Evolutionary conservation across 1,139 yeast species (phyloP).

Genomic region (Pichia terricola): DNA sequence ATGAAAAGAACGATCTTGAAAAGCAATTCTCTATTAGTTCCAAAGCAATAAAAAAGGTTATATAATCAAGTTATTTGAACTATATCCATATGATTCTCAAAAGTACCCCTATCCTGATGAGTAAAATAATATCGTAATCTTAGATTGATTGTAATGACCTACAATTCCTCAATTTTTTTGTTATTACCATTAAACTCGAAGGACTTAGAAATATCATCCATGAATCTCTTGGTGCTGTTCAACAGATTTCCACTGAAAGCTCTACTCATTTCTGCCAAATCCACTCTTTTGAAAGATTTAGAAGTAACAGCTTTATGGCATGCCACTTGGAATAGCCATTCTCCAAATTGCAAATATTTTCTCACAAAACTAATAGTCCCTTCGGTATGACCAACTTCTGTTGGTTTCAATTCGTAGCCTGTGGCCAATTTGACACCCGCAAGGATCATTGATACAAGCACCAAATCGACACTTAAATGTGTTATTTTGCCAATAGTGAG

Average conservation of each 20-base stretch:
- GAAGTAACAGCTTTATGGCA: slow-evolving; percentile 10
- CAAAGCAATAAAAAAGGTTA: too few species aligned
- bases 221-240: slow-evolving; percentile 6
- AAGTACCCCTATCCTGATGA: too few species aligned
- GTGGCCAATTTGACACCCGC: slow-evolving; percentile 61
- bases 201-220: slow-evolving; percentile 8
- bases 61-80: too few species aligned
- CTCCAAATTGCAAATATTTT: slow-evolving; percentile 31
- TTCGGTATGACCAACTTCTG: slow-evolving; percentile 34
- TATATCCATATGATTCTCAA: too few species aligned
- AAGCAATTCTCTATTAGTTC: too few species aligned
- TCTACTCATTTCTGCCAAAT: slow-evolving; percentile 9
- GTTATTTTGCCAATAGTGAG: slow-evolving; percentile 37
- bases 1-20: slow-evolving; percentile 6
- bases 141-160: too few species aligned
- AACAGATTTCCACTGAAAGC: slow-evolving; percentile 7
- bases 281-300: slow-evolving; percentile 5
- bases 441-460: slow-evolving; percentile 50
- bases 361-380: slow-evolving; percentile 47
- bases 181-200: neutral
- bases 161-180: too few species aligned
- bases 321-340: slow-evolving; percentile 15
- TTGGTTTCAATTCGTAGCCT: slow-evolving; percentile 36
- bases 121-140: too few species aligned
- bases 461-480: slow-evolving; percentile 50